Percentiles rank a stretch among this genome's conserved stretches.
These are phyloP conservation scores for Saccharomyces kudriavzevii DNA, from an alignment of 805 yeast genomes.

Conservation along the genomic window DNA sequence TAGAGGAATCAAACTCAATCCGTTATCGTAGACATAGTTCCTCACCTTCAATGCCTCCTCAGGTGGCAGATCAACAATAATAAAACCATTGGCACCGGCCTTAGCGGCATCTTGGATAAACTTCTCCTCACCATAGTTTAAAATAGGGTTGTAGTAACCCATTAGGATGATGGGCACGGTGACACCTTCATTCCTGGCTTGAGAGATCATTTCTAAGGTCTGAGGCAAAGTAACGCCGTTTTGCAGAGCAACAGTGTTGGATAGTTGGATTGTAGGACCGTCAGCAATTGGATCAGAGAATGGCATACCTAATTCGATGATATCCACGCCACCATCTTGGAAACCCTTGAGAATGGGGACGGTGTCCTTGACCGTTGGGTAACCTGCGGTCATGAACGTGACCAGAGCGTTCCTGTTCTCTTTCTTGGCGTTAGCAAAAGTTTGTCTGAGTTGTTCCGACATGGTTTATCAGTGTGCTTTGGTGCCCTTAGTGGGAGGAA, in stretches of 20 bases:
- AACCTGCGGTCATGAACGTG: constrained; percentile 91
- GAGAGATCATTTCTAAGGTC: constrained; percentile 60
- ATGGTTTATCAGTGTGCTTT: constrained; percentile 7
- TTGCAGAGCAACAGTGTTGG: constrained; percentile 72
- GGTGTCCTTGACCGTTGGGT: constrained; percentile 81
- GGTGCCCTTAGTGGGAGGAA: not conserved
- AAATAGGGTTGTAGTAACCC: constrained; percentile 97
- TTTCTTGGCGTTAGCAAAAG: constrained; percentile 47
- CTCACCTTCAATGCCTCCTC: constrained; percentile 92
- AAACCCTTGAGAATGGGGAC: constrained; percentile 77
- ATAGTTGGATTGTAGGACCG: constrained; percentile 92
- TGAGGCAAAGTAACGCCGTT: constrained; percentile 70
- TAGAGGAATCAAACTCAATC: constrained; percentile 80
- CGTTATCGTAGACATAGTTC: constrained; percentile 54
- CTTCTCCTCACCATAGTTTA: constrained; percentile 81
- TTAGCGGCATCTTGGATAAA: constrained; percentile 68
- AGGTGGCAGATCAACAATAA: constrained; percentile 94
- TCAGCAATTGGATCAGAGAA: constrained; percentile 98
- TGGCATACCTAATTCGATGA: constrained; percentile 92
- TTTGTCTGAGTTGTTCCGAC: constrained; percentile 39
- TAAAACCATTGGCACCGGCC: constrained; percentile 93
- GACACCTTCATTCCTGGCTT: constrained; percentile 78
- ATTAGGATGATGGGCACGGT: constrained; percentile 82
- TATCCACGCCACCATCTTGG: constrained; percentile 92
- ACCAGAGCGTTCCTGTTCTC: constrained; percentile 81